A percentile compares a stretch with the other conserved stretches of the same genome.
Evolutionary conservation across 176 grass and related monocot genomes (phyloP).

Genomic region (Lolium rigidum): DNA sequence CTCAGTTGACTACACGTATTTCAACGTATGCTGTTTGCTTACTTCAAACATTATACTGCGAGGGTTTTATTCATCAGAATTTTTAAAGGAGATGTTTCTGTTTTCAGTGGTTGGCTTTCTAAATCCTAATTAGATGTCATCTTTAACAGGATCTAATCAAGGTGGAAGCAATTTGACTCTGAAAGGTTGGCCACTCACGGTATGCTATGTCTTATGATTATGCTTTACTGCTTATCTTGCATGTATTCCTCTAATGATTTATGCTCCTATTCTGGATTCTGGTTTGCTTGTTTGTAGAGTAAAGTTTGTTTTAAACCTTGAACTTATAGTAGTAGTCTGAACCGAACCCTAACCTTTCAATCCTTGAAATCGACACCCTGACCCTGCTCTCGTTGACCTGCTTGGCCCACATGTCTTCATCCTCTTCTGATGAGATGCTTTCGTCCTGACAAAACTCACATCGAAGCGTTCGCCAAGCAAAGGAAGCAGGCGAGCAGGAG

Average conservation of each 20-base stretch:
- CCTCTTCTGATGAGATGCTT: neutral
- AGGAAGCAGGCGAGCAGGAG: neutral
- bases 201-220: conserved; percentile 46
- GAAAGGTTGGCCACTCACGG: conserved; percentile 89
- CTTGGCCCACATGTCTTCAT: neutral
- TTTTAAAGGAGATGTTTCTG: neutral
- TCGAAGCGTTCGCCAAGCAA: neutral
- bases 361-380: neutral
- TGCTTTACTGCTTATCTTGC: conserved; percentile 5
- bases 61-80: conserved; percentile 23
- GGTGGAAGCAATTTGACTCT: conserved; percentile 76
- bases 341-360: neutral
- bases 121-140: conserved; percentile 21
- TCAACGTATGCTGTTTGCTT: conserved; percentile 14
- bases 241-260: conserved; percentile 9
- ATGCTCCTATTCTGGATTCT: neutral
- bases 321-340: neutral
- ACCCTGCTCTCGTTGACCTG: neutral
- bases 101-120: conserved; percentile 15
- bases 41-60: neutral
- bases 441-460: neutral
- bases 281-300: conserved; percentile 7
- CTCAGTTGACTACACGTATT: conserved; percentile 6
- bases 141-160: conserved; percentile 71
- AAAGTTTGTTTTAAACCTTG: neutral